A percentile compares a stretch with the other conserved stretches of the same genome.
Evolutionary conservation across 2,329 filamentous ascomycete genomes (phyloP).

Genomic region (Coniella vitis): DNA sequence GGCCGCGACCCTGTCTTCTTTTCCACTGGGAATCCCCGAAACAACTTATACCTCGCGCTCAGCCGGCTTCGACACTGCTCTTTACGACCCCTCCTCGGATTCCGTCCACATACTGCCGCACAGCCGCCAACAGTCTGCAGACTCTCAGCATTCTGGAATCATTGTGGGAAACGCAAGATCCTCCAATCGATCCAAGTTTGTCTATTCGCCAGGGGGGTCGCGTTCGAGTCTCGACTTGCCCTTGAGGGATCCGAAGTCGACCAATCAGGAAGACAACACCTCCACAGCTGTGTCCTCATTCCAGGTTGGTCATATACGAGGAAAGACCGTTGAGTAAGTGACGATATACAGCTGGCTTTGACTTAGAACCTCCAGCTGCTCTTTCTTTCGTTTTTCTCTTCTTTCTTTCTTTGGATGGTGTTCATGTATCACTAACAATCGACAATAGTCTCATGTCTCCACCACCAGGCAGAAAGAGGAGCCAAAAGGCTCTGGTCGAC

Average conservation of each 20-base stretch:
- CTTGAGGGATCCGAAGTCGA: neutral
- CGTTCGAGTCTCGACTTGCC: slow-evolving; percentile 9
- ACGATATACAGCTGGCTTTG: too few relatives aligned
- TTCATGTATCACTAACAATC: slow-evolving; percentile 1
- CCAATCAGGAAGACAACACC: slow-evolving; percentile 1
- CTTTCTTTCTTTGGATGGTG: neutral
- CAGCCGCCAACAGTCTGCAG: slow-evolving; percentile 1
- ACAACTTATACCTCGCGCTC: slow-evolving; percentile 5
- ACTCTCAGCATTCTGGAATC: neutral
- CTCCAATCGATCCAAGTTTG: neutral
- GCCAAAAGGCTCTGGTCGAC: slow-evolving; percentile 1
- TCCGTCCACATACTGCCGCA: slow-evolving; percentile 5
- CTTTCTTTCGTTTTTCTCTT: neutral
- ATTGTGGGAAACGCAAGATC: neutral
- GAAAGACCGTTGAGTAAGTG: neutral
- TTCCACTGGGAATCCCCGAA: slow-evolving; percentile 5
- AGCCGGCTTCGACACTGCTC: slow-evolving; percentile 9
- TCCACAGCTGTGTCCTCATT: neutral
- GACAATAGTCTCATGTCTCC: slow-evolving; percentile 12
- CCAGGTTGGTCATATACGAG: neutral
- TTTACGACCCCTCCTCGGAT: slow-evolving; percentile 13
- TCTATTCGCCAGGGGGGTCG: slow-evolving; percentile 2
- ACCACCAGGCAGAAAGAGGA: slow-evolving; percentile 12
- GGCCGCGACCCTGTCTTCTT: slow-evolving; percentile 11
- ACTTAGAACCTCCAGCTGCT: neutral